Percentiles rank a stretch among this genome's conserved stretches.
Conservation (phyloP, 2,329 filamentous ascomycete genomes). For the Xylaria sp. region DNA sequence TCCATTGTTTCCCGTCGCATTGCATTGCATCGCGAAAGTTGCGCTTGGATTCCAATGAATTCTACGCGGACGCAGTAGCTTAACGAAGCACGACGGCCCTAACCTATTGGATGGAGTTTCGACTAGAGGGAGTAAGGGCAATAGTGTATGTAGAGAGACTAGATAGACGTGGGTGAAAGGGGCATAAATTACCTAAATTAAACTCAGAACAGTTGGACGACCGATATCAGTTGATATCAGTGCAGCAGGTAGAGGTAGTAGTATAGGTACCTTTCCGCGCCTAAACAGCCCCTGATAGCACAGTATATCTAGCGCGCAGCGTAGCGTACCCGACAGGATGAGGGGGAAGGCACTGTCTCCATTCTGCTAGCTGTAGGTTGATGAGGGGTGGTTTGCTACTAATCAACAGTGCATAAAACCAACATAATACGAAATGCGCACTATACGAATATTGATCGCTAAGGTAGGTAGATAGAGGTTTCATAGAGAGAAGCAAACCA, state of each 20-base stretch:
- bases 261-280: constrained; percentile 18
- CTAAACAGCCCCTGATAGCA: neutral
- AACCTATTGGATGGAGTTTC: constrained; percentile 17
- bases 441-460: constrained; percentile 4
- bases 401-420: constrained; percentile 20
- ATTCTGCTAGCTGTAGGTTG: constrained; percentile 16
- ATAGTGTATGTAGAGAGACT: neutral
- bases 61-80: constrained; percentile 23
- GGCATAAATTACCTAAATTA: neutral
- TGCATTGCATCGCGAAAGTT: constrained; percentile 33
- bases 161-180: neutral
- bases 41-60: constrained; percentile 33
- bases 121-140: neutral
- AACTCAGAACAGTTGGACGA: neutral
- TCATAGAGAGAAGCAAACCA: constrained; percentile 10
- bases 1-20: constrained; percentile 36
- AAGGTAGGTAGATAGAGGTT: constrained; percentile 11
- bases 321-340: constrained; percentile 13
- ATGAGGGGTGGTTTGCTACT: constrained; percentile 31
- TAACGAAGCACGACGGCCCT: constrained; percentile 20
- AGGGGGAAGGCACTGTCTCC: constrained; percentile 15
- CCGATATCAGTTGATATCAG: no score
- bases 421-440: constrained; percentile 7
- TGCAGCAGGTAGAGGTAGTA: neutral
- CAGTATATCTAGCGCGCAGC: constrained; percentile 12